phyloP scores from a whole-genome alignment of 2,329 filamentous ascomycete species.

The Trichoderma sp. region DNA sequence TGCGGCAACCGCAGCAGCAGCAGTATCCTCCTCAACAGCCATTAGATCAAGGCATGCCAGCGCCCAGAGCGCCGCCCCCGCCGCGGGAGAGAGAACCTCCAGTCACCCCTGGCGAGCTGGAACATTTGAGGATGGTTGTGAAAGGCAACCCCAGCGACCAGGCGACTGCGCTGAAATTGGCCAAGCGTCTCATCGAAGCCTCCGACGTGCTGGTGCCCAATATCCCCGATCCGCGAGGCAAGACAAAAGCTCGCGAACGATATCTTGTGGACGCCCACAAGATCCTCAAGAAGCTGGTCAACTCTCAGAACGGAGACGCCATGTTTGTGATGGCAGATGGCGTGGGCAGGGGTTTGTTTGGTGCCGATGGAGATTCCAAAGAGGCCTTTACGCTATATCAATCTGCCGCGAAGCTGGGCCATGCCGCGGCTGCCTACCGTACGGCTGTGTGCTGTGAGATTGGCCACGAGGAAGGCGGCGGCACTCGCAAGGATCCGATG shows the following conservation, averaged over 20 bases:
- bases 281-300: constrained; percentile 83
- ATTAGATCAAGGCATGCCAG: constrained; percentile 4
- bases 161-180: constrained; percentile 69
- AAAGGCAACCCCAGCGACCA: constrained; percentile 74
- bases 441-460: constrained; percentile 98
- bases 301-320: constrained; percentile 73
- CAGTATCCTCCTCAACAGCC: constrained; percentile 11
- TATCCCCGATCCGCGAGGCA: constrained; percentile 68
- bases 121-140: constrained; percentile 68
- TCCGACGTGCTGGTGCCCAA: constrained; percentile 69
- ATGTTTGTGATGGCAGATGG: constrained; percentile 95
- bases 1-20: constrained; percentile 35
- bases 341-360: constrained; percentile 78
- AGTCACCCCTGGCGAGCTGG: constrained; percentile 77
- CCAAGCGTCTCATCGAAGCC: constrained; percentile 84
- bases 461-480: constrained; percentile 89
- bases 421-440: constrained; percentile 85
- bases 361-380: constrained; percentile 78
- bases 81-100: constrained; percentile 41
- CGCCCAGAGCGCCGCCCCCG: constrained; percentile 30
- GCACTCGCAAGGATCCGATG: constrained; percentile 83
- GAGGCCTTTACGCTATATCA: constrained; percentile 94
- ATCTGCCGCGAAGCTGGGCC: constrained; percentile 85
- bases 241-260: constrained; percentile 75
- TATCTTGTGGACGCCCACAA: constrained; percentile 88